Evolutionary conservation across 768 basidiomycete species (phyloP), one percentile per base, ranked within the genome.

Genomic region (Collybia sordida): DNA sequence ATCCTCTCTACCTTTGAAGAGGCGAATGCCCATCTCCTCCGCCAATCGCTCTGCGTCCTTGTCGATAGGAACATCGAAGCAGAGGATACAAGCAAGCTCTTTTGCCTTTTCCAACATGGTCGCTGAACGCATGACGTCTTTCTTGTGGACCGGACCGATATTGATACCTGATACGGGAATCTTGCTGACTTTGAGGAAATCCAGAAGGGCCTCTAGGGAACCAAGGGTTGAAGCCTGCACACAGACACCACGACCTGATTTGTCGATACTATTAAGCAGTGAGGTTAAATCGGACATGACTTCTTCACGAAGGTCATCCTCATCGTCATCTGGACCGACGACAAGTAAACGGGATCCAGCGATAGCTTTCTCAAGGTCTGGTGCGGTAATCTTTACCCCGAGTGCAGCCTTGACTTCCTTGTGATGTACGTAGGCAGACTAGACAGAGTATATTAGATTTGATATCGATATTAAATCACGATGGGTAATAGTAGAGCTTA

Each of bases 141-240:
- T 92, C 75, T 93, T 95, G 74, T 93, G 88, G 14, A 99, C 90
- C 6, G 96, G 95, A 9, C 97, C 97, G 53, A 99, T 97, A 68
- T 96, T 96, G 71, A 98, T 96, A 15, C 91, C 92, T 8, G 91
- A 92, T 2, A 99, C 96, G 1, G 97, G 96, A 55, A 98, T 98
- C 73, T 98, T 96, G 80, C 90, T 93, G 47, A 74, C 72, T 70
- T 90, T 90, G 64, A 99, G 75, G 85, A 98, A 98, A 58, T 98
- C 96, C 42, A 99, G 78, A 48, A 99, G 74, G 1, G 97, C 97
- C 68, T 99, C 97, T 34, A 99, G 80, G 11, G 97, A 97, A 51
- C 97, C 97, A 35, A 99, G 82, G 4, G 97, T 99, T 45, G 91
- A 94, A 4, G 97, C 93, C 65, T 98, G 97, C 9, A 99, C 97